Evolutionary conservation across 208 protist species (phyloP).

Genomic region (Trypanosoma conorhini): DNA sequence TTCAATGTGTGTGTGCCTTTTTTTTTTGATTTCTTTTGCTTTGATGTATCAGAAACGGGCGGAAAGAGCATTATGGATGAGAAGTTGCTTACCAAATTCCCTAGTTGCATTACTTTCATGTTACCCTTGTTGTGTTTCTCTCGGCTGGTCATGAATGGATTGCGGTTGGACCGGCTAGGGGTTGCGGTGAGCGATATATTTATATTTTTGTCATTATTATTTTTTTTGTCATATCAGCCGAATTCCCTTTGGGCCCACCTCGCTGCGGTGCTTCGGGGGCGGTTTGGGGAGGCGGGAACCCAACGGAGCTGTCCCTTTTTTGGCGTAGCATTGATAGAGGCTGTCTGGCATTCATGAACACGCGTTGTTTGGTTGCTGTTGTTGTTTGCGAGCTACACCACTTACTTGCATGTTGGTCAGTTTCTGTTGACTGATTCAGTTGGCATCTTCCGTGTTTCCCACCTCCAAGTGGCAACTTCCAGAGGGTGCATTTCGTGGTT

Average conservation of each 20-base stretch:
- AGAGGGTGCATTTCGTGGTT: background rate
- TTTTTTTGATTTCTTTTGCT: too few species aligned
- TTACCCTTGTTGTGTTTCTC: too few species aligned
- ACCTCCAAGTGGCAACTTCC: too few species aligned
- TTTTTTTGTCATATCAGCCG: background rate
- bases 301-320: background rate
- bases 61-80: too few species aligned
- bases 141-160: too few species aligned
- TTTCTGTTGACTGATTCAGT: background rate
- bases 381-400: background rate
- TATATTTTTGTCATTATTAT: background rate
- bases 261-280: too few species aligned
- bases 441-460: background rate
- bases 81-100: too few species aligned
- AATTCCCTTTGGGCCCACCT: background rate
- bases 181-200: background rate
- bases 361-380: background rate
- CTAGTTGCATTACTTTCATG: too few species aligned
- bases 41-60: too few species aligned
- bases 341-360: background rate
- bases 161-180: background rate
- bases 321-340: too few species aligned
- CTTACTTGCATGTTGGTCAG: background rate
- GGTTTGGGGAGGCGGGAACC: too few species aligned
- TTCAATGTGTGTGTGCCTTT: too few species aligned